Base-by-base conservation (phyloP, 805 yeast species). In the Candida jianshihensis region DNA sequence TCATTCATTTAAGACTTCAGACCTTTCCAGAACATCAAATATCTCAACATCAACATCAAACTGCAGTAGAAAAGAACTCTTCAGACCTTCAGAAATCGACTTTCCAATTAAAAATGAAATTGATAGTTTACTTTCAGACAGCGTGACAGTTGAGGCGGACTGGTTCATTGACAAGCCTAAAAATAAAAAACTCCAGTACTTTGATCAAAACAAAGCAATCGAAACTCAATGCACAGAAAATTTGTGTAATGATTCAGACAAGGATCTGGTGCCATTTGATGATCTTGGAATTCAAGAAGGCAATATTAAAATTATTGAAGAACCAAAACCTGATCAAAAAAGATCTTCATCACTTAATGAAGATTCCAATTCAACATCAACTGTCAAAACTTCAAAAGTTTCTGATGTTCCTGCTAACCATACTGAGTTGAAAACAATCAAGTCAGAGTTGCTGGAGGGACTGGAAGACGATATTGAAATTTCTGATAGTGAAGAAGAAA, bases 381-480 rank as follows among this genome's bases (percentile, higher is more conserved):
- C 14, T 25, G 10, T 13, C 11, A 21, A 8, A 8, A 8, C 24
- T 21, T 11, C 24, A 21, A 21, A 21, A n/a, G n/a, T n/a, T 11
- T 21, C 24, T 21, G 24, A 21, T 21, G 24, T 11, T 21, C 11
- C 24, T 21, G 11, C 7, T 8, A n/a, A 10, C 10, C 7, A 10
- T 25, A 9, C 27, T 10, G 14, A 25, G 7, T 9, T 14, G 6
- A 19, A 17, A 5, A 28, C 12, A 4, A 12, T 13, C n/a, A 19
- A 19, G 19, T 22, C 31, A 4, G 31, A 18, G 5, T 13, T 29
- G 6, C 15, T 29, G 22, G 19, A 13, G n/a, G 31, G 19, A 13
- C 16, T 29, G 15, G 32, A 35, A 8, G 30, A 21, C 9, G 41
- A 38, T 3, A 30, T 28, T 13, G 41, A 38, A 7, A 19, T 33